Percentiles rank a stretch among this genome's conserved stretches.
These are phyloP conservation scores for Carpinus viminea DNA, from an alignment of 306 rosid species.

Conservation along the genomic window DNA sequence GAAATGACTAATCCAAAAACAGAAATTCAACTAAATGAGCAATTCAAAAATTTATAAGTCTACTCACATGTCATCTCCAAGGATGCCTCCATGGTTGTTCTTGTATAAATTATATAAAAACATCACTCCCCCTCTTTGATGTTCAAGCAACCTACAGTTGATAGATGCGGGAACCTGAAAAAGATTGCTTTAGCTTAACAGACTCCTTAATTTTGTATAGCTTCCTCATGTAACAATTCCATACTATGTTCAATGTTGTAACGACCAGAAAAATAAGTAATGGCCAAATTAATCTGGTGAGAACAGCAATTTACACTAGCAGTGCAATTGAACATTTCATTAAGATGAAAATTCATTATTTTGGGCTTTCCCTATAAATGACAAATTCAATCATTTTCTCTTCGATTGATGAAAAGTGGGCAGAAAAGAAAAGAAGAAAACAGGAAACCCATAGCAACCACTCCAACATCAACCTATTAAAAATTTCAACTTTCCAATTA, in stretches of 20 bases:
- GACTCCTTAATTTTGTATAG: slow-evolving; percentile 11
- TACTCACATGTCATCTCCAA: slow-evolving; percentile 96
- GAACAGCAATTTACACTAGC: background rate
- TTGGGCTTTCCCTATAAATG: background rate
- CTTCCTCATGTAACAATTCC: slow-evolving; percentile 6
- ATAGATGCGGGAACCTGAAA: slow-evolving; percentile 91
- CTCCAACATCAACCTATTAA: background rate
- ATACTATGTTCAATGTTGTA: background rate
- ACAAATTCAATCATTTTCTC: background rate
- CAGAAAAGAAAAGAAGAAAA: background rate
- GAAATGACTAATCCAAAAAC: background rate
- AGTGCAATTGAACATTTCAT: background rate
- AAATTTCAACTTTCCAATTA: background rate
- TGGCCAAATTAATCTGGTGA: background rate
- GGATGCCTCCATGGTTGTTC: slow-evolving; percentile 90
- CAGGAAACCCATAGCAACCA: background rate
- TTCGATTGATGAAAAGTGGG: background rate
- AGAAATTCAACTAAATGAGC: background rate
- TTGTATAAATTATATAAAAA: slow-evolving; percentile 73
- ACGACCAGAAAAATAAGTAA: background rate
- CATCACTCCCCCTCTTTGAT: slow-evolving; percentile 81
- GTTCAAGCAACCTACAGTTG: slow-evolving; percentile 88
- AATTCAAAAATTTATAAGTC: background rate
- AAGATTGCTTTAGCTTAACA: slow-evolving; percentile 10
- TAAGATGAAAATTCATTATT: background rate